These are phyloP conservation scores for Cladophialophora chaetospira DNA, from an alignment of 2,329 filamentous ascomycete genomes.

Conservation along the genomic window DNA sequence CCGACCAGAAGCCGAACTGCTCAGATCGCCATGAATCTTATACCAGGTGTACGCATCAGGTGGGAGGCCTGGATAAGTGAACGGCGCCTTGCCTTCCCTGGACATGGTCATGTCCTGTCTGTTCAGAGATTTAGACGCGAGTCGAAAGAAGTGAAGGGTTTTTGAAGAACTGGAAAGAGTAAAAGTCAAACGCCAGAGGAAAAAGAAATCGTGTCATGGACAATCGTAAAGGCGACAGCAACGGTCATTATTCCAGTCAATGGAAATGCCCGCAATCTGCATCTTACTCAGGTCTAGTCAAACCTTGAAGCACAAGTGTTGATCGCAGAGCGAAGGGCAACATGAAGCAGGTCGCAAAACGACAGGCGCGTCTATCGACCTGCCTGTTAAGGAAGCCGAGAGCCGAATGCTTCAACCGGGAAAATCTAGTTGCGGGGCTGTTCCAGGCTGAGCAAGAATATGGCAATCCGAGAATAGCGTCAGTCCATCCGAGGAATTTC, in stretches of 20 bases:
- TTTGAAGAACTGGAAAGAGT: too few species aligned
- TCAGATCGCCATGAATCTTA: conserved; percentile 42
- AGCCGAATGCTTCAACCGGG: background rate
- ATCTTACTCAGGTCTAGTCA: too few species aligned
- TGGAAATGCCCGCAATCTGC: too few species aligned
- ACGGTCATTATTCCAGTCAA: too few species aligned
- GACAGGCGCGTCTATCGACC: background rate
- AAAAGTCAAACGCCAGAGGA: too few species aligned
- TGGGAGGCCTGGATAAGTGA: conserved; percentile 38
- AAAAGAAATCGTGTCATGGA: too few species aligned
- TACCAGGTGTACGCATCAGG: conserved; percentile 45
- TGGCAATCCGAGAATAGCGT: background rate
- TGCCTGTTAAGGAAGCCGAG: background rate
- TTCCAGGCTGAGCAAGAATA: background rate
- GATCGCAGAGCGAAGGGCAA: too few species aligned
- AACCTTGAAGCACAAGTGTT: too few species aligned
- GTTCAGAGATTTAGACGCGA: background rate
- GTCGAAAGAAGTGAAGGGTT: background rate
- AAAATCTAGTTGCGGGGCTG: too few species aligned
- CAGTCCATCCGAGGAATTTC: too few species aligned
- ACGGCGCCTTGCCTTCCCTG: conserved; percentile 32
- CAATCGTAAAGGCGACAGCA: too few species aligned
- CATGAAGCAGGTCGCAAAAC: too few species aligned
- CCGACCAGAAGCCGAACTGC: conserved; percentile 32
- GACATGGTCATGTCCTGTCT: background rate